These are phyloP conservation scores for Jatropha curcas DNA, from an alignment of 345 rosid genomes.

Conservation along the genomic window DNA sequence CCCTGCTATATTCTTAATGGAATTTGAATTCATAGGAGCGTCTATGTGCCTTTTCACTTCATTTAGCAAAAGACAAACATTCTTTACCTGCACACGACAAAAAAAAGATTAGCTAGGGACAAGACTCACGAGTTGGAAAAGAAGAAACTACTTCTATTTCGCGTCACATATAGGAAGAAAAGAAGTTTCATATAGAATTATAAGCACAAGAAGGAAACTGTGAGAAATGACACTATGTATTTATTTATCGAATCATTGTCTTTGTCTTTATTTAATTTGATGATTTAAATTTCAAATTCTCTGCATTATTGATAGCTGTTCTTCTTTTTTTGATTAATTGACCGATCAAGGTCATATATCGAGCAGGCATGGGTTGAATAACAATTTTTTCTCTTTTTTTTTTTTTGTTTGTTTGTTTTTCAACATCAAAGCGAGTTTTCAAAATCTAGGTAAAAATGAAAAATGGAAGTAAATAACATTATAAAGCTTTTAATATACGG, in stretches of 20 bases:
- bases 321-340: not conserved
- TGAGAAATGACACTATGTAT: not conserved
- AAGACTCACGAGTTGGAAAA: too few species aligned
- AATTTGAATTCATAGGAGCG: slow-evolving; percentile 17
- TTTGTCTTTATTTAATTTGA: not conserved
- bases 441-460: too few species aligned
- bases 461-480: too few species aligned
- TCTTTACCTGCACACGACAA: not conserved
- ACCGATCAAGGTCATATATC: not conserved
- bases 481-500: too few species aligned
- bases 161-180: not conserved
- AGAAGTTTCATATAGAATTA: not conserved
- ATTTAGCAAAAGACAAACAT: not conserved
- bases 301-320: not conserved
- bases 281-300: slow-evolving; percentile 9
- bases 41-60: too few species aligned
- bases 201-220: not conserved
- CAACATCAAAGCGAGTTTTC: too few species aligned
- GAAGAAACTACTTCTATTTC: not conserved
- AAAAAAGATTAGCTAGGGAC: not conserved
- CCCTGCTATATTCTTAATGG: not conserved
- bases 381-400: too few species aligned
- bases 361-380: not conserved
- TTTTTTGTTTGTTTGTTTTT: too few species aligned
- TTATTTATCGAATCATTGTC: not conserved